Base-by-base conservation (phyloP, 768 basidiomycete genomes). In the Trametes coccinea region DNA sequence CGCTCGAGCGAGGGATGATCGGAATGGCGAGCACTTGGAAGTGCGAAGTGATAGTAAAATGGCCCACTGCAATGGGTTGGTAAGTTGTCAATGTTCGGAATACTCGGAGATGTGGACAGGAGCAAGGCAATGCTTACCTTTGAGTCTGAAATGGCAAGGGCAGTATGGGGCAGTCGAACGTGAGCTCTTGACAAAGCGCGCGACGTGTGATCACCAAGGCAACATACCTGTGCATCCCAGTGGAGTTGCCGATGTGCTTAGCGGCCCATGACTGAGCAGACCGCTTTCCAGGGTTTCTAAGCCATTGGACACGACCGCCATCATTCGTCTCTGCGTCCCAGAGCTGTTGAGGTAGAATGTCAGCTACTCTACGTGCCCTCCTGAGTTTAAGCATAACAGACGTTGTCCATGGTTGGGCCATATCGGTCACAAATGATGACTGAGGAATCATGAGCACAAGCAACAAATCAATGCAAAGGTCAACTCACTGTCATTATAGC, bases 21-120 rank as follows among this genome's bases (percentile, higher is more conserved):
- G 67, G 66, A 1, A 65, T n/a, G 7, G 54, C 67, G 8, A 67
- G 51, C 51, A 69, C 49, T 34, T 69, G 66, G 39, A 47, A 47
- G 17, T 22, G 17, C 13, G n/a, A 22, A 6, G 45, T 22, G 1
- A n/a, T 47, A 17, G 45, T 47, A 13, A 47, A 47, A 6, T 47
- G 45, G n/a, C 45, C 45, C 17, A 29, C 45, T 47, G 7, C 1
- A 4, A 22, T n/a, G 7, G 2, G n/a, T 9, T 1, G 45, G 6
- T 8, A 5, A 2, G n/a, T 10, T 13, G 45, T 27, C 17, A 5
- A 8, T 47, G 45, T 5, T 6, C 2, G 3, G 45, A n/a, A 29
- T 7, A 2, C 5, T 8, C 8, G 7, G n/a, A 8, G 45, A 47
- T 29, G 3, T 9, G 34, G 11, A 37, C 34, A 37, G 1, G 11